Evolutionary conservation across 2,329 filamentous ascomycete species (phyloP).

Genomic region (Ophiognomonia clavigignenti-juglandacearum): DNA sequence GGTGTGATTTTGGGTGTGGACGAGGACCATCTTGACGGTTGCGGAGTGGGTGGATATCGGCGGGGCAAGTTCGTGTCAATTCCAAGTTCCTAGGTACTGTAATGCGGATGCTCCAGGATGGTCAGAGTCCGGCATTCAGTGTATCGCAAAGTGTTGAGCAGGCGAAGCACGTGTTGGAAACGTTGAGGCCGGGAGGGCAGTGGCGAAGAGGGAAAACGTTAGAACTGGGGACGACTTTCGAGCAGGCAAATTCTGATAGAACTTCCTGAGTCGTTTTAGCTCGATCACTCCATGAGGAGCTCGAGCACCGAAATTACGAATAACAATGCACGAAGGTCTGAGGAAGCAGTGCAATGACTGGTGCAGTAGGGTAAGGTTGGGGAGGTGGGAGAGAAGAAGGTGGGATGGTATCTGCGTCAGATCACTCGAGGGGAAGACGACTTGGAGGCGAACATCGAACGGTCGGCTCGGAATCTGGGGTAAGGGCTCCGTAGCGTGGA

Average conservation of each 20-base stretch:
- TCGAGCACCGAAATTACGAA: not conserved
- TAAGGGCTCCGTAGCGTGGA: conserved; percentile 11
- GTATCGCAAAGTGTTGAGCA: no score
- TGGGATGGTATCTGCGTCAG: conserved; percentile 15
- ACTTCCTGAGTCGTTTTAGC: conserved; percentile 6
- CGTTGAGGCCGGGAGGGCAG: not conserved
- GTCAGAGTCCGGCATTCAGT: no score
- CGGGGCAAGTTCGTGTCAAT: no score
- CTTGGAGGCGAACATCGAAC: conserved; percentile 12
- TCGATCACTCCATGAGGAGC: conserved; percentile 14
- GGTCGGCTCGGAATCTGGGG: conserved; percentile 15
- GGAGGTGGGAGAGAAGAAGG: not conserved
- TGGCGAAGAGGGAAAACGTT: not conserved
- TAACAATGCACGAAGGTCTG: conserved; percentile 1
- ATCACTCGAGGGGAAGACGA: conserved; percentile 11
- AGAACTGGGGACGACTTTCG: not conserved
- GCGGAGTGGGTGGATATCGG: not conserved
- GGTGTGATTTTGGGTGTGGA: conserved; percentile 61
- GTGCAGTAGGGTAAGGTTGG: not conserved
- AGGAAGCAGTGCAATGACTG: conserved; percentile 1
- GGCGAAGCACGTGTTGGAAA: not conserved
- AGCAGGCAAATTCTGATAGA: conserved; percentile 4
- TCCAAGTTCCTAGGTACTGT: no score
- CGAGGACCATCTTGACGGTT: conserved; percentile 52
- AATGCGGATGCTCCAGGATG: no score